These are phyloP conservation scores for Phytomonas francai DNA, from an alignment of 208 protist species.

Conservation along the genomic window DNA sequence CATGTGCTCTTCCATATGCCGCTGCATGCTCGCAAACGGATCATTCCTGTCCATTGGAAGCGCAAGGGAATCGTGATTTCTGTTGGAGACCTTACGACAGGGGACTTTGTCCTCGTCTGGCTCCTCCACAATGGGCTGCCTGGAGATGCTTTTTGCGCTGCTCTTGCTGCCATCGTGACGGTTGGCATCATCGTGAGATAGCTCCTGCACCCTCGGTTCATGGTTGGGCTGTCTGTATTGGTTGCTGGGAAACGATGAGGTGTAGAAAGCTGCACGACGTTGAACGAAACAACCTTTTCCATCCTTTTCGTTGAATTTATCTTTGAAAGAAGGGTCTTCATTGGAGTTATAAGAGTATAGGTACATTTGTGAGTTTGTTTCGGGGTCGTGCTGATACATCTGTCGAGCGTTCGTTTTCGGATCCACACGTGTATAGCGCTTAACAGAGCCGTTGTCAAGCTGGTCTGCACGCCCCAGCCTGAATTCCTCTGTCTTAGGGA, in stretches of 20 bases:
- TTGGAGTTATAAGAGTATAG: conserved; percentile 33
- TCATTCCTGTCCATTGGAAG: conserved; percentile 3
- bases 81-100: neutral
- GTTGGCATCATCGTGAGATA: too few species aligned
- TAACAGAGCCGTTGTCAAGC: neutral
- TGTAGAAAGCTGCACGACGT: neutral
- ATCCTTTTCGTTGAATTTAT: conserved; percentile 13
- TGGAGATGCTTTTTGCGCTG: neutral
- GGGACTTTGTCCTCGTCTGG: conserved; percentile 22
- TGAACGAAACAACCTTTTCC: conserved; percentile 8
- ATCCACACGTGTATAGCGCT: conserved; percentile 12
- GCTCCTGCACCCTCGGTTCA: neutral
- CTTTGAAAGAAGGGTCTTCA: conserved; percentile 25
- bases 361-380: conserved; percentile 18
- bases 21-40: conserved; percentile 21
- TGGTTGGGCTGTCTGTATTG: conserved; percentile 2
- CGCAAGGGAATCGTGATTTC: neutral
- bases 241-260: neutral
- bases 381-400: conserved; percentile 13
- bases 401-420: conserved; percentile 17
- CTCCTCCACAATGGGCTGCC: conserved; percentile 35
- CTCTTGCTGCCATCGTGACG: too few species aligned
- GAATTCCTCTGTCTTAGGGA: neutral
- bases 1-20: conserved; percentile 7
- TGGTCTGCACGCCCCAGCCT: neutral